phyloP scores from a whole-genome alignment of 1,139 yeast species.

The Yamadazyma atmosphaerica region DNA sequence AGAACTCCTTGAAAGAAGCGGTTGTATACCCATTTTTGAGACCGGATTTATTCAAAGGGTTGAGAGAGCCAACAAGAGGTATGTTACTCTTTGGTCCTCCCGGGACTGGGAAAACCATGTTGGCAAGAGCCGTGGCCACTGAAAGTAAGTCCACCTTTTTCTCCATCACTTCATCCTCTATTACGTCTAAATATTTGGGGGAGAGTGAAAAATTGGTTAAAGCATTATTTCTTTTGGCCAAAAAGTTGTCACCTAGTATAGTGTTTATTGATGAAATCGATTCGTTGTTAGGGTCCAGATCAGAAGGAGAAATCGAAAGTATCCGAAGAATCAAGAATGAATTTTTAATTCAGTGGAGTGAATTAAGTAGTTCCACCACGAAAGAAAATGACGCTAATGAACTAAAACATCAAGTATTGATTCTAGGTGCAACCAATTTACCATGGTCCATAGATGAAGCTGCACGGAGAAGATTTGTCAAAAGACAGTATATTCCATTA shows the following conservation, averaged over 20 bases:
- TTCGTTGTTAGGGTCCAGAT: conserved; percentile 79
- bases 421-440: conserved; percentile 91
- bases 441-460: conserved; percentile 99
- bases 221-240: conserved; percentile 84
- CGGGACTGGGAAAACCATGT: conserved; percentile 97
- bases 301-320: conserved; percentile 91
- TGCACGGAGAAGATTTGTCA: conserved; percentile 90
- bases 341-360: conserved; percentile 94
- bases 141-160: conserved; percentile 94
- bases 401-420: conserved; percentile 63
- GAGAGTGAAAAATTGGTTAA: conserved; percentile 93
- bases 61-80: conserved; percentile 95
- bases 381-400: conserved; percentile 56
- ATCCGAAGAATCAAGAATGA: conserved; percentile 91
- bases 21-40: conserved; percentile 94
- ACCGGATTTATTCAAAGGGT: conserved; percentile 88
- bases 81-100: conserved; percentile 98
- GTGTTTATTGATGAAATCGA: conserved; percentile 97
- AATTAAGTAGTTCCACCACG: conserved; percentile 71
- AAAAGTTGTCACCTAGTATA: conserved; percentile 86
- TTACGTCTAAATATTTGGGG: conserved; percentile 90
- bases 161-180: conserved; percentile 86
- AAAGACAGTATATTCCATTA: conserved; percentile 90
- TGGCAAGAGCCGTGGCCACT: conserved; percentile 96
- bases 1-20: conserved; percentile 87